Conservation (phyloP, 2,329 filamentous ascomycete genomes). For the Calonectria henricotiae region DNA sequence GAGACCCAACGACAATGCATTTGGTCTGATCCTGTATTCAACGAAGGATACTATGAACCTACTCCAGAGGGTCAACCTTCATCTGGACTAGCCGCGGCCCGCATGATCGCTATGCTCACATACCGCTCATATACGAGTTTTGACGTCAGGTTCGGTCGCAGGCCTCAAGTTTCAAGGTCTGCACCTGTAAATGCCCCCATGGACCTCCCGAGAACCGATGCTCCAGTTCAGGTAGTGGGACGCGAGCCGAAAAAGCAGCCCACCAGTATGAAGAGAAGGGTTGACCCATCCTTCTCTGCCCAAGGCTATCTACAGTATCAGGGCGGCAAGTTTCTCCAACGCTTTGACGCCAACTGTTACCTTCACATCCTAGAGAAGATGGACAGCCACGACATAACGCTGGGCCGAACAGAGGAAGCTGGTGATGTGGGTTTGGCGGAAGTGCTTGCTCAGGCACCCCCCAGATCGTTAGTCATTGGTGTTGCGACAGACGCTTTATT, state of each 20-base stretch:
- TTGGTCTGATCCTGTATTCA: slow-evolving; percentile 19
- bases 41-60: slow-evolving; percentile 29
- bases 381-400: slow-evolving; percentile 30
- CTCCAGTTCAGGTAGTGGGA: not conserved
- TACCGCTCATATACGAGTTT: slow-evolving; percentile 29
- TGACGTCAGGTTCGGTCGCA: slow-evolving; percentile 30
- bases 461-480: not conserved
- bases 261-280: not conserved
- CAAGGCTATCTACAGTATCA: slow-evolving; percentile 35
- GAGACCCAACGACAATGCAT: slow-evolving; percentile 30
- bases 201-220: not conserved
- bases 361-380: slow-evolving; percentile 27
- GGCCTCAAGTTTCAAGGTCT: not conserved
- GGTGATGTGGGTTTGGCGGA: not conserved
- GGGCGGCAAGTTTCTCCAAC: slow-evolving; percentile 29
- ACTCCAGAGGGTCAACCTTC: slow-evolving; percentile 6
- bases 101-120: slow-evolving; percentile 30
- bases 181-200: not conserved
- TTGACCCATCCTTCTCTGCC: slow-evolving; percentile 16
- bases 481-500: slow-evolving; percentile 16
- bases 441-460: not conserved
- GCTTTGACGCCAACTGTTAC: slow-evolving; percentile 33
- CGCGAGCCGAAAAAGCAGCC: not conserved
- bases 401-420: slow-evolving; percentile 3
- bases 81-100: slow-evolving; percentile 21